These are phyloP conservation scores for Pezicula carpinea DNA, from an alignment of 2,329 filamentous ascomycete species.

Conservation along the genomic window DNA sequence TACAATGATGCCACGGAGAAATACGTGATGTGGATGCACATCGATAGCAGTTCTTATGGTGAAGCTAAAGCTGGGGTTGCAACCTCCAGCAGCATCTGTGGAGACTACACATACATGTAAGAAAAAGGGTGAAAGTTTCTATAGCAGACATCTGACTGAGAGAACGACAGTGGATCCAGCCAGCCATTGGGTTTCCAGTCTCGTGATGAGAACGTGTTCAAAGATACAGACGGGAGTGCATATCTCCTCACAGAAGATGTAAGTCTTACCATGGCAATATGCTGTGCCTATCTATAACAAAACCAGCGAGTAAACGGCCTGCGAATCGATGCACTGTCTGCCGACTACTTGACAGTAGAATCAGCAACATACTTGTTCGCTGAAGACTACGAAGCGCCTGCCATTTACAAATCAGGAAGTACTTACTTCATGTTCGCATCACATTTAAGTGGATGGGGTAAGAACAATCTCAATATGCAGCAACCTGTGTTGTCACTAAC, in stretches of 20 bases:
- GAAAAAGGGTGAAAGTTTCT: slow-evolving; percentile 2
- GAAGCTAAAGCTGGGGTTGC: slow-evolving; percentile 64
- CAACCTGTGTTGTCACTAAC: slow-evolving; percentile 11
- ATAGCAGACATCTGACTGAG: slow-evolving; percentile 5
- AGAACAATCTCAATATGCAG: slow-evolving; percentile 1
- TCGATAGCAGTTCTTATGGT: slow-evolving; percentile 55
- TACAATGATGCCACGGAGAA: slow-evolving; percentile 59
- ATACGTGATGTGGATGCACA: slow-evolving; percentile 68
- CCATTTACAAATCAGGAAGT: slow-evolving; percentile 54
- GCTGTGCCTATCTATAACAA: slow-evolving; percentile 21
- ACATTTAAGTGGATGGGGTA: slow-evolving; percentile 40
- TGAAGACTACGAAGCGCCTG: slow-evolving; percentile 56
- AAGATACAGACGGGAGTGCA: slow-evolving; percentile 53
- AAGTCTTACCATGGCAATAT: slow-evolving; percentile 33
- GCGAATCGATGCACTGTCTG: slow-evolving; percentile 50
- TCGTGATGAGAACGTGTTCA: slow-evolving; percentile 28
- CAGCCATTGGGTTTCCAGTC: slow-evolving; percentile 29
- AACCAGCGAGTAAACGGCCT: slow-evolving; percentile 50
- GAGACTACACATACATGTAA: slow-evolving; percentile 47
- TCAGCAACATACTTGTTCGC: slow-evolving; percentile 40
- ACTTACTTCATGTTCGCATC: slow-evolving; percentile 64
- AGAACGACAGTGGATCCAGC: slow-evolving; percentile 16
- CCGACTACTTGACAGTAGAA: slow-evolving; percentile 50
- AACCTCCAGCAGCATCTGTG: slow-evolving; percentile 53
- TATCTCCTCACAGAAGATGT: slow-evolving; percentile 63